phyloP scores from a whole-genome alignment of 2,329 filamentous ascomycete genomes.

The Fusarium begoniae region DNA sequence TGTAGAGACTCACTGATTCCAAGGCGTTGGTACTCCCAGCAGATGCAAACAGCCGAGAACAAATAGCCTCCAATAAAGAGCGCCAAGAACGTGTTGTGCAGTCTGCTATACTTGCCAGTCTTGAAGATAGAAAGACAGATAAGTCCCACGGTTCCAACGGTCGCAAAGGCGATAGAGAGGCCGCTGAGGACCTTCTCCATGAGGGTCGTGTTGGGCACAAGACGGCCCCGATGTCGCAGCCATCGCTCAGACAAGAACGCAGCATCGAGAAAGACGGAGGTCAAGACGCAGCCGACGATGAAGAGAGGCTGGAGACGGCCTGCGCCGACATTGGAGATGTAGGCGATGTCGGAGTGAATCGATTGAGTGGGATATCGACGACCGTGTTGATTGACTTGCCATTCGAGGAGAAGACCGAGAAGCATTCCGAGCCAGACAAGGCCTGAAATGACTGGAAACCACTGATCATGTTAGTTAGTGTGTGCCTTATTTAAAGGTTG shows the following conservation, averaged over 20 bases:
- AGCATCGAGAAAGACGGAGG: conserved; percentile 81
- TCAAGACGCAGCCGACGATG: conserved; percentile 75
- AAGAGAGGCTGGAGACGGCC: conserved; percentile 77
- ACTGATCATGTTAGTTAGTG: conserved; percentile 34
- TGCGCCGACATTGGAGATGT: conserved; percentile 75
- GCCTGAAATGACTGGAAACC: conserved; percentile 76
- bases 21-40: conserved; percentile 87
- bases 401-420: conserved; percentile 75
- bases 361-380: conserved; percentile 70
- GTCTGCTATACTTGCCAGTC: conserved; percentile 69
- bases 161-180: conserved; percentile 72
- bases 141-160: conserved; percentile 80
- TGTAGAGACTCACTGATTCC: conserved; percentile 67
- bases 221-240: conserved; percentile 81
- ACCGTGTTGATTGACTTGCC: conserved; percentile 66
- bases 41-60: conserved; percentile 86
- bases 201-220: conserved; percentile 73
- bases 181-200: conserved; percentile 70
- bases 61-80: conserved; percentile 90
- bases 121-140: conserved; percentile 89
- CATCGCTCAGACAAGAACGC: conserved; percentile 84
- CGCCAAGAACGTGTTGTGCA: conserved; percentile 80
- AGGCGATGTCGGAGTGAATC: conserved; percentile 68
- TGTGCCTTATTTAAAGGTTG: background rate
- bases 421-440: conserved; percentile 73